Conservation (phyloP, 257 asterid species). For the Gentiana dahurica region DNA sequence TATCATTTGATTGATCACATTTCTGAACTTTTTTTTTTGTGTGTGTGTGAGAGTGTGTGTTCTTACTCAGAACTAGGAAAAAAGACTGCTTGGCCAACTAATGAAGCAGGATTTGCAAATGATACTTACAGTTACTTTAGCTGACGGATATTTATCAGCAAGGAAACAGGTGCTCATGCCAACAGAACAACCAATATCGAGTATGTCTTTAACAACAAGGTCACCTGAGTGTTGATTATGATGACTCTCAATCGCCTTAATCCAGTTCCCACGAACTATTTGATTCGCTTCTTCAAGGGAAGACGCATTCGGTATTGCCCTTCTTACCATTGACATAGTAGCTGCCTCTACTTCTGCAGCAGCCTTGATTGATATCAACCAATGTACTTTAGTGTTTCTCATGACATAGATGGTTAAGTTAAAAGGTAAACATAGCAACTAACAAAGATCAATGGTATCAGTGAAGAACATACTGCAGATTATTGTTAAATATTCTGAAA, state of each 20-base stretch:
- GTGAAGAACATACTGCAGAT: too few species aligned
- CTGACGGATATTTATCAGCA: conserved; percentile 57
- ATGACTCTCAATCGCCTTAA: conserved; percentile 64
- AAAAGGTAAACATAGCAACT: too few species aligned
- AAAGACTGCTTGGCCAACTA: neutral
- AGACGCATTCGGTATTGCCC: conserved; percentile 71
- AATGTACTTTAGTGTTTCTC: too few species aligned
- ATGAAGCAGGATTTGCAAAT: neutral
- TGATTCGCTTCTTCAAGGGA: conserved; percentile 78
- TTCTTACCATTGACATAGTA: conserved; percentile 76
- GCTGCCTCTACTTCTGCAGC: conserved; percentile 99
- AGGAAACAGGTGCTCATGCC: conserved; percentile 84
- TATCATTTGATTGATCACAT: neutral
- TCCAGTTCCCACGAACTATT: conserved; percentile 90
- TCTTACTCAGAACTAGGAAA: neutral
- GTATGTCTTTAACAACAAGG: conserved; percentile 37
- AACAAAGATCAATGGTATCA: too few species aligned
- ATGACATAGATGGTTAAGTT: too few species aligned
- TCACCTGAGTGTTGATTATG: conserved; percentile 40
- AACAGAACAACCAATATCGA: conserved; percentile 89
- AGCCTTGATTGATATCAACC: conserved; percentile 33
- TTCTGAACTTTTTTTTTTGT: neutral
- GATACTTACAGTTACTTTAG: conserved; percentile 55
- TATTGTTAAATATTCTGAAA: too few species aligned
- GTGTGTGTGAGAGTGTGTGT: too few species aligned